Evolutionary conservation across 2,329 filamentous ascomycete species (phyloP), one percentile per base, ranked within the genome.

Genomic region (Penicillium capsulatum): DNA sequence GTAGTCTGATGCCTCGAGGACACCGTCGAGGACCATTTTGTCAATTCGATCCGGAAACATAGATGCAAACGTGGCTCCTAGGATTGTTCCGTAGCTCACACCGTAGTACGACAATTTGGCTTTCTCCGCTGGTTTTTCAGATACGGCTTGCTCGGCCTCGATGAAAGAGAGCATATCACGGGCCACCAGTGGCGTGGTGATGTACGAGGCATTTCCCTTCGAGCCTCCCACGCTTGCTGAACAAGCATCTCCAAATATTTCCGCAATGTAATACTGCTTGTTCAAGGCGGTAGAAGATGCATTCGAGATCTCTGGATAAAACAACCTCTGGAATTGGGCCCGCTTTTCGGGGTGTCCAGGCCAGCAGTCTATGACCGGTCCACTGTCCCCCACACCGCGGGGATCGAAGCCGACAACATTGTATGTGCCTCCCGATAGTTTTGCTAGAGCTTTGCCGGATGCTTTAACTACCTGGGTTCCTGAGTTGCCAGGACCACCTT

Each of bases 61-160:
- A 11, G 58, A 47, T 3, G 67, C 64, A 31, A 68, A 64, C 0
- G 67, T 70, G 2, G 57, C 54, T 3, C 68, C 68, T 1, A 70
- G 51, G 3, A 64, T 47, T 1, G 64, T 61, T 9, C 67, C 67
- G 40, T 68, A 70, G 24, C 57, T 63, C 27, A 63, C 48, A 4
- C 51, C 58, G 44, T 55, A 61, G 40, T 60, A 63, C 14, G 28
- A 38, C 7, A 44, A 19, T 20, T 48, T 48, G 2, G 54, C 53
- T 2, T 49, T 38, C 1, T 37, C 16, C 3, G 35, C 36, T 11
- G 31, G 14, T 17, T 39, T 40, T 8, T 34, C 33, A 4, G 38
- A 31, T 9, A 34, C 17, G 8, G 22, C 20, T 16, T 43, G 38
- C 30, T 56, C 45, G 4, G 56, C 55, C 13, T 60, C 39, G 14